Conservation (phyloP, 148 eudicot species). For the Dianthus caryophyllus region DNA sequence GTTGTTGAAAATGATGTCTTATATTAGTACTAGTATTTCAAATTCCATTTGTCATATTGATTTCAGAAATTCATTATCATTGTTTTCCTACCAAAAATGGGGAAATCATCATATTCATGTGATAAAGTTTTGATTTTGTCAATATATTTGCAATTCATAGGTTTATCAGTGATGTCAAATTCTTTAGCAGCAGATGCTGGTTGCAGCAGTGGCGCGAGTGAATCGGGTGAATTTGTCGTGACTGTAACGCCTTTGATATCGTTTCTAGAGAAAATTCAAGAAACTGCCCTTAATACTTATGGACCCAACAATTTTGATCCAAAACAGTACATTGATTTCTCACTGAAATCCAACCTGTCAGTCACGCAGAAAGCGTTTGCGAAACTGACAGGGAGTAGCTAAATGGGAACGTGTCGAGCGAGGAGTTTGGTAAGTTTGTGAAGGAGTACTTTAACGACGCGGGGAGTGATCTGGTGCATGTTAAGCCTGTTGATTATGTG, state of each 20-base stretch:
- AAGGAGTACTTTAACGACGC: slow-evolving; percentile 43
- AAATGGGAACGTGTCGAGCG: slow-evolving; percentile 34
- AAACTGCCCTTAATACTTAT: slow-evolving; percentile 53
- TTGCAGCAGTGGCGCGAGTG: too few species aligned
- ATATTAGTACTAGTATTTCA: too few species aligned
- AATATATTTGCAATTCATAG: background rate
- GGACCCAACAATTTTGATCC: slow-evolving; percentile 66
- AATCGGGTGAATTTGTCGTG: too few species aligned
- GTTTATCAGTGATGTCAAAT: slow-evolving; percentile 35
- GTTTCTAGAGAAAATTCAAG: slow-evolving; percentile 55
- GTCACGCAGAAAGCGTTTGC: slow-evolving; percentile 39
- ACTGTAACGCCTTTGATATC: slow-evolving; percentile 47
- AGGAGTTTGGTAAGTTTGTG: slow-evolving; percentile 39
- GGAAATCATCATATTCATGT: background rate
- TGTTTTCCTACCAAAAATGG: too few species aligned
- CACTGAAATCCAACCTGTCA: slow-evolving; percentile 47
- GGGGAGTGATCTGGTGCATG: slow-evolving; percentile 57
- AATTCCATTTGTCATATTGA: too few species aligned
- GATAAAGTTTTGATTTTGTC: background rate
- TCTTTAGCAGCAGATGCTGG: slow-evolving; percentile 34
- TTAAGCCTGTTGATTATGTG: slow-evolving; percentile 58
- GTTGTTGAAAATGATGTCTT: too few species aligned
- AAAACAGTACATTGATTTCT: slow-evolving; percentile 62
- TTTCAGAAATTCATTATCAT: too few species aligned
- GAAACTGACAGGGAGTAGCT: slow-evolving; percentile 22